Base-by-base conservation (phyloP, 2,329 filamentous ascomycete genomes). In the Trichoderma harzianum region DNA sequence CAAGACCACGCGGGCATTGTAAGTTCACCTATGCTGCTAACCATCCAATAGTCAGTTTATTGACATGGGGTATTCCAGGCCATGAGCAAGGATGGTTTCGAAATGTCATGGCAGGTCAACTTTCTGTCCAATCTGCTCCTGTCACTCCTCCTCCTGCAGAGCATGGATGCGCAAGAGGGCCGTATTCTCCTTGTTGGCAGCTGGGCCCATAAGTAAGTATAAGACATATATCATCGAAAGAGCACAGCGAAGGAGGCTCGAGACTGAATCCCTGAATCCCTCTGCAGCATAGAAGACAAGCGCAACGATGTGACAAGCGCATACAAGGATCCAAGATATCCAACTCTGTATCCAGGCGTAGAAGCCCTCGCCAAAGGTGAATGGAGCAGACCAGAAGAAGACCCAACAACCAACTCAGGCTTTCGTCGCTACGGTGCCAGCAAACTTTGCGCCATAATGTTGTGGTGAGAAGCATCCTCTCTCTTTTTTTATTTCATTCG, bases 401-500 rank as follows among this genome's bases (percentile, higher is more conserved):
- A 80, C 51, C 57, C 76, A 2, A 72, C 74, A 0, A 69, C 72
- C 10, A 72, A 77, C 5, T 72, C 76, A 36, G 81, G 80, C 11
- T 78, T 74, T 69, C 77, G 81, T 24, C 78, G 82, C 32, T 83
- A 83, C 65, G 82, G 80, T 10, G 82, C 80, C n/a, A 77, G 79
- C 43, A 83, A 82, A 72, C 77, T 83, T 8, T 83, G 78, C 73
- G 75, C 73, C 21, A 75, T 83, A 12, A 82, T 83, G 79, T 76
- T 83, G 75, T 74, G 77, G 76, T 79, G 73, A 75, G 76, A 74
- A 6, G 14, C 14, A 34, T 30, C 21, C 55, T 26, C 39, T 68
- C 1, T 1, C 11, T 32, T 14, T 12, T 43, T 24, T 28, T 4
- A 1, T 39, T 39, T 36, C 10, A 24, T 26, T 24, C 5, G 12